These are phyloP conservation scores for Curvularia verruculosa DNA, from an alignment of 2,329 filamentous ascomycete species.

Conservation along the genomic window DNA sequence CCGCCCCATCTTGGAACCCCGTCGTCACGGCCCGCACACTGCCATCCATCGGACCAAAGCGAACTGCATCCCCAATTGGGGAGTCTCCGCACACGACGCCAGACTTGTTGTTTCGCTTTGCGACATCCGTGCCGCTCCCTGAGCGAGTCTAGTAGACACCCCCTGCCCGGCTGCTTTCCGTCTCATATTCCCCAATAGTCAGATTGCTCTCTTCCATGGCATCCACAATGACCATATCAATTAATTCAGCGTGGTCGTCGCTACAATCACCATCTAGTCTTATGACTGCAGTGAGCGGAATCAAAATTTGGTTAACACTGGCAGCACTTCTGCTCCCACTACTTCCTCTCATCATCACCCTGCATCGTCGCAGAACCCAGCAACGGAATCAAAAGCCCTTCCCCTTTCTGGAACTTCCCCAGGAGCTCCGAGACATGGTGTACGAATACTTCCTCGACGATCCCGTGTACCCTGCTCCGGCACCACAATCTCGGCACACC, in stretches of 20 bases:
- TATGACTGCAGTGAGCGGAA: not conserved
- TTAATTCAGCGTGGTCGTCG: not conserved
- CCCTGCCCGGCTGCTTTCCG: not conserved
- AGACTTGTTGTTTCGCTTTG: not conserved
- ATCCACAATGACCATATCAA: not conserved
- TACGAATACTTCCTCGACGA: conserved; percentile 43
- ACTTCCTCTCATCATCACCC: conserved; percentile 15
- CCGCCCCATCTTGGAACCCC: not conserved
- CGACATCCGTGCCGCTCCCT: not conserved
- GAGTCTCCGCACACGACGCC: not conserved
- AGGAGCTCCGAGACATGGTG: conserved; percentile 43
- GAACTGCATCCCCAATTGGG: not conserved
- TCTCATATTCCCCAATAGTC: not conserved
- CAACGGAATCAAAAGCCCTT: conserved; percentile 28
- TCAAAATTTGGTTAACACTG: conserved; percentile 6
- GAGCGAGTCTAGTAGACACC: not conserved
- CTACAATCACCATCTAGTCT: not conserved
- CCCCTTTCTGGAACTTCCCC: conserved; percentile 39
- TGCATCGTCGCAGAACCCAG: conserved; percentile 30
- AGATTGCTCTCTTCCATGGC: not conserved
- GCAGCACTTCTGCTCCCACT: conserved; percentile 20
- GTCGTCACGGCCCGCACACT: not conserved
- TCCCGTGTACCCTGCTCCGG: conserved; percentile 35
- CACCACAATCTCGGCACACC: conserved; percentile 15
- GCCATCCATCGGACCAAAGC: not conserved